Evolutionary conservation across 2,329 filamentous ascomycete species (phyloP), one percentile per base, ranked within the genome.

Genomic region (Colletotrichum sp.): DNA sequence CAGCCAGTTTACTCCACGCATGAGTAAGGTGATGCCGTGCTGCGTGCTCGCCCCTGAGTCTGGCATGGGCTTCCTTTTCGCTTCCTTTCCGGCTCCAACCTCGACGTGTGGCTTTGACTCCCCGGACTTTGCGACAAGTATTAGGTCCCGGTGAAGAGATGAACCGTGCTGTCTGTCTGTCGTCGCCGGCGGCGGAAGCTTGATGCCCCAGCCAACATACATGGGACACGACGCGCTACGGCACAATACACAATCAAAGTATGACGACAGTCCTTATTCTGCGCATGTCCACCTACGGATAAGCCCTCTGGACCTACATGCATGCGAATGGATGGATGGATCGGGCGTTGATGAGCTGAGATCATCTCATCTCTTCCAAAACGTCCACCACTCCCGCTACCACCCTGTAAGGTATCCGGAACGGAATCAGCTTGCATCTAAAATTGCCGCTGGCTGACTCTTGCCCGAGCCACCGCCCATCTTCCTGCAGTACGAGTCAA

Each of bases 361-460:
- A 73, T 76, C 70, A 65, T 73, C 64, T 68, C 59, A 69, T 75
- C 59, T 68, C 73, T 36, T 48, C 48, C 59, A 26, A 34, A 48
- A 34, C 48, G 63, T 65, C 73, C 34, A 65, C 48, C 44, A 64
- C 55, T 52, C n/a, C 44, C n/a, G 44, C 44, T 60, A 69, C 67
- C 67, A 60, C 48, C 39, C 36, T 44, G 57, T 59, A 12, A 60
- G 44, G n/a, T 22, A 22, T 52, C n/a, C 44, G n/a, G 44, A 52
- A 32, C 64, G 52, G 70, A 76, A 69, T 62, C 64, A 73, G 70
- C 74, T 64, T 76, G 70, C 70, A 76, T 76, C 74, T 73, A 55
- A 76, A 69, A 76, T 74, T 76, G 74, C 70, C 71, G 59, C 70
- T 65, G 44, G 64, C 71, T 69, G 74, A 73, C 70, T 76, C 70